These are phyloP conservation scores for Styphnolobium japonicum DNA, from an alignment of 306 rosid species.

Conservation along the genomic window DNA sequence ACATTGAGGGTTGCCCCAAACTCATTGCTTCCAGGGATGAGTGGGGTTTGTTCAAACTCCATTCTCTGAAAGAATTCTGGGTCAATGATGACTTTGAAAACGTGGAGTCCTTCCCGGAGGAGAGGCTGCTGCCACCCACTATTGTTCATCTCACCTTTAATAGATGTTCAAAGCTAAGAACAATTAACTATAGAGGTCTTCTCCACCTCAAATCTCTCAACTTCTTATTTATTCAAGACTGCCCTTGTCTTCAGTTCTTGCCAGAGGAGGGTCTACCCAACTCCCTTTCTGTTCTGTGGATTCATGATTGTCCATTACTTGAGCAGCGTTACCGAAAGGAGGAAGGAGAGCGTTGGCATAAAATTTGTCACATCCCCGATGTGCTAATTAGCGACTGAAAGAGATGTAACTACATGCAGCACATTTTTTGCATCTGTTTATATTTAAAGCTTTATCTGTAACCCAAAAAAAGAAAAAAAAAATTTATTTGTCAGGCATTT, in stretches of 20 bases:
- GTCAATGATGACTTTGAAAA: background rate
- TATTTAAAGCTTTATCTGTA: too few relatives aligned
- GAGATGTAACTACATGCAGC: too few relatives aligned
- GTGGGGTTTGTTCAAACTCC: conserved; percentile 24
- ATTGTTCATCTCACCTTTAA: fast-evolving
- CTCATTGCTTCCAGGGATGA: background rate
- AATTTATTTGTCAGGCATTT: too few relatives aligned
- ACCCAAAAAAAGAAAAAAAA: too few relatives aligned
- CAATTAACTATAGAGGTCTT: conserved; percentile 16
- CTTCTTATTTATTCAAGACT: fast-evolving
- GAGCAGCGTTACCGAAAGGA: background rate
- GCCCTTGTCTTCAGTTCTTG: conserved; percentile 15
- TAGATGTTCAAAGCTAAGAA: background rate
- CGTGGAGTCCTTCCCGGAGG: conserved; percentile 10
- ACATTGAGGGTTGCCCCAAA: background rate
- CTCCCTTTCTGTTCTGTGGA: background rate
- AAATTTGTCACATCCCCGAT: conserved; percentile 12
- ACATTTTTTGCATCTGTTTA: too few relatives aligned
- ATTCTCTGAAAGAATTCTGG: background rate
- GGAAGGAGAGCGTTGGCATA: background rate
- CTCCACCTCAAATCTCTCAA: conserved; percentile 26
- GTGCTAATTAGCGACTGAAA: background rate
- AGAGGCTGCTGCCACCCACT: conserved; percentile 13
- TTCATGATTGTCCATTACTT: background rate
- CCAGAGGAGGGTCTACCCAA: conserved; percentile 17